These are phyloP conservation scores for Hypocrella siamensis DNA, from an alignment of 2,329 filamentous ascomycete genomes.

Conservation along the genomic window DNA sequence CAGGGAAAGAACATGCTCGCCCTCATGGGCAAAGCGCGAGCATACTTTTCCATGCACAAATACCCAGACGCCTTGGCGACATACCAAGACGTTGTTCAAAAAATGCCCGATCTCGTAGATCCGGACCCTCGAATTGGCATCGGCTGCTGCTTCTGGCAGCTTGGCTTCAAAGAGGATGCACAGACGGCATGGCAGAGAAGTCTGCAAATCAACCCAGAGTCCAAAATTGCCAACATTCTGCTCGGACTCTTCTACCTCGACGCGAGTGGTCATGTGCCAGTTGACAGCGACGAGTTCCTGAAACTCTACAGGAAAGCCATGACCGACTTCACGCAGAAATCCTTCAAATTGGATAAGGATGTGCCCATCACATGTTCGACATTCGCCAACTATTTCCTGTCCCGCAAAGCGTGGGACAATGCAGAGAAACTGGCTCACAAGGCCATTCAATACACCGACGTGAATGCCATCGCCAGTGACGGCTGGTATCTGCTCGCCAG, in stretches of 20 bases:
- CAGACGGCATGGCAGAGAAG: conserved; percentile 80
- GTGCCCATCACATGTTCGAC: conserved; percentile 79
- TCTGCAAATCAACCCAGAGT: conserved; percentile 64
- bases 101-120: conserved; percentile 76
- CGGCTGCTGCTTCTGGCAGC: conserved; percentile 92
- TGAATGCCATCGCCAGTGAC: conserved; percentile 91
- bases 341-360: conserved; percentile 86
- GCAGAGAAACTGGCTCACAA: conserved; percentile 81
- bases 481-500: conserved; percentile 91
- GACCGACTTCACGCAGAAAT: conserved; percentile 83
- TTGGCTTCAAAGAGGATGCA: conserved; percentile 87
- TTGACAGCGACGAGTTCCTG: conserved; percentile 73
- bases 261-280: conserved; percentile 65
- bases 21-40: conserved; percentile 74
- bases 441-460: conserved; percentile 88
- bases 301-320: conserved; percentile 83
- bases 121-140: conserved; percentile 94
- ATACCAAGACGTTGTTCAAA: conserved; percentile 77
- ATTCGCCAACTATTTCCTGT: conserved; percentile 80
- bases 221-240: conserved; percentile 80
- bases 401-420: conserved; percentile 63
- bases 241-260: conserved; percentile 84
- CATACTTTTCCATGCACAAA: conserved; percentile 72
- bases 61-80: conserved; percentile 67
- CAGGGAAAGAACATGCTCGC: conserved; percentile 84